A percentile compares a stretch with the other conserved stretches of the same genome.
Evolutionary conservation across 306 rosid genomes (phyloP).

Genomic region (Cyamopsis tetragonoloba): DNA sequence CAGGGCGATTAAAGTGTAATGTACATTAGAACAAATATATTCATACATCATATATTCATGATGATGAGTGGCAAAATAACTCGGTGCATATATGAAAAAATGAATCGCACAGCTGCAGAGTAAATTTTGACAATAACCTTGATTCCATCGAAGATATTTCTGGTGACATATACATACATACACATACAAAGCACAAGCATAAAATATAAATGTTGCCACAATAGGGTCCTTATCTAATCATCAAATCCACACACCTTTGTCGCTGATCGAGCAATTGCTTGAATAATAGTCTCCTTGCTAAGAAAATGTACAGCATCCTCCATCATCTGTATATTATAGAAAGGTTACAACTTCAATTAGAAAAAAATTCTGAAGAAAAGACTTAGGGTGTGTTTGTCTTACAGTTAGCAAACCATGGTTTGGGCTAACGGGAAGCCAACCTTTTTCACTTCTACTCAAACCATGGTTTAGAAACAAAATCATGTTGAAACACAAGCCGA

Average conservation of each 20-base stretch:
- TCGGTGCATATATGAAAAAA: not conserved
- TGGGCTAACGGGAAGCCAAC: too few relatives aligned
- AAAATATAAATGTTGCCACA: not conserved
- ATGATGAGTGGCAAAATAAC: not conserved
- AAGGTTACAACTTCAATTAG: slow-evolving; percentile 21
- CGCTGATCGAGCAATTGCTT: slow-evolving; percentile 96
- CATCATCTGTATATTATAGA: slow-evolving; percentile 63
- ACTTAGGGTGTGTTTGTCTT: too few relatives aligned
- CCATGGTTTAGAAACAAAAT: too few relatives aligned
- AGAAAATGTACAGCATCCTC: slow-evolving; percentile 98
- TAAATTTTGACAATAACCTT: not conserved
- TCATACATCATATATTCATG: not conserved
- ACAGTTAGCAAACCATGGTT: too few relatives aligned
- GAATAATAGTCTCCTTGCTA: slow-evolving; percentile 88
- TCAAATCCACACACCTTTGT: slow-evolving; percentile 64
- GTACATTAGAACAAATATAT: not conserved
- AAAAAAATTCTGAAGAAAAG: not conserved
- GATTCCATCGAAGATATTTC: not conserved
- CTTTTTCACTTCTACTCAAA: too few relatives aligned
- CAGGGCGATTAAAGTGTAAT: not conserved
- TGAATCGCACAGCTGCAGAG: not conserved
- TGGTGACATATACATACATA: not conserved
- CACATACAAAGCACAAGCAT: not conserved
- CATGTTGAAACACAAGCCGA: too few relatives aligned
- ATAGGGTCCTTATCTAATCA: not conserved